Base-by-base conservation (phyloP, 441 rosid species). In the Capsella rubella region DNA sequence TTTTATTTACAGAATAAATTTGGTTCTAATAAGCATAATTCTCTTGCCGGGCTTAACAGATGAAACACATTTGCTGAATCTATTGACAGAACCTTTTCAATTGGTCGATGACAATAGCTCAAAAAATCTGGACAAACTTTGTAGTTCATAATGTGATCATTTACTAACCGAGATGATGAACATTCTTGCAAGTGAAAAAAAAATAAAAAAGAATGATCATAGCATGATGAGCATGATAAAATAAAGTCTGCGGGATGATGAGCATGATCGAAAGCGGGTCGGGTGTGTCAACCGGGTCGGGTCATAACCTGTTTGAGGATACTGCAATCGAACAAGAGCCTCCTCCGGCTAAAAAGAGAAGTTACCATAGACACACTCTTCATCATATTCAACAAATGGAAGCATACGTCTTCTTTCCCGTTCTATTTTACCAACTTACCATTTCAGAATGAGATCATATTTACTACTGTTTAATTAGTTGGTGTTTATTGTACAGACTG, bases 361-460 rank as follows among this genome's bases (percentile, higher is more conserved):
- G 56, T 11, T 21, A 10, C 42, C 66, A 50, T 14, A 76, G 75
- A 58, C 79, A 76, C 75, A 69, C 54, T 70, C 14, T 31, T 76
- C 15, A 8, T 55, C 79, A 76, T 59, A 70, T 76, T 57, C 75
- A 70, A 56, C 61, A 70, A 56, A n/a, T 76, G 64, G 79, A 76
- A 69, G 62, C 60, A 71, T 76, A 58, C 50, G 71, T 71, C 61
- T 61, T 50, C 42, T 13, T 42, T n/a, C 68, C 15, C 3, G 35
- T 50, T 64, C 39, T 70, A 2, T 52, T 52, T 12, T 6, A 5
- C 13, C 45, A 12, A 4, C 6, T 28, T 28, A 28, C 35, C 0
- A 47, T 47, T 16, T 47, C 52, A 1, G 7, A 13, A 53, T 53
- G 57, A 21, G 25, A 21, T 21, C 0, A 21, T 21, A 21, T 21